These are phyloP conservation scores for Nitzschia sp. DNA, from an alignment of 108 stramenopile genomes.

Conservation along the genomic window DNA sequence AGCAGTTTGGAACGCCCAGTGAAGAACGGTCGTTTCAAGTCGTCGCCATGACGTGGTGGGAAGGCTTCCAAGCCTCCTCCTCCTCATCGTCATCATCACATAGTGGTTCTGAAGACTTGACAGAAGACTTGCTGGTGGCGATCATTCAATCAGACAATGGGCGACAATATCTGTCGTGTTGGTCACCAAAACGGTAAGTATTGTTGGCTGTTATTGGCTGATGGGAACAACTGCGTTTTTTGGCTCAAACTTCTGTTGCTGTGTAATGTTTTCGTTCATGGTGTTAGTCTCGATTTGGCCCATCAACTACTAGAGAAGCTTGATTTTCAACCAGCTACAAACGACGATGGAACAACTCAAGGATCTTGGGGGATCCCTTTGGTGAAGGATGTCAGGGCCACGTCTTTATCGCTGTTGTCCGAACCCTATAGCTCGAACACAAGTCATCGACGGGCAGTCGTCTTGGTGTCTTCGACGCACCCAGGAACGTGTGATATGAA, in stretches of 20 bases:
- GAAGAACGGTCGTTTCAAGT: slow-evolving; percentile 39
- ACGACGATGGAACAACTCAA: slow-evolving; percentile 13
- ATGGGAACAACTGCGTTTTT: neutral
- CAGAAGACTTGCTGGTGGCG: slow-evolving; percentile 36
- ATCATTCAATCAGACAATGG: slow-evolving; percentile 26
- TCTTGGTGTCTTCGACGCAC: slow-evolving; percentile 16
- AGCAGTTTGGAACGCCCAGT: slow-evolving; percentile 30
- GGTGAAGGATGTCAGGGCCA: slow-evolving; percentile 15
- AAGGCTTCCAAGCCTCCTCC: slow-evolving; percentile 8
- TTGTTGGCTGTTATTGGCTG: neutral
- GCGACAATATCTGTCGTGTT: slow-evolving; percentile 41
- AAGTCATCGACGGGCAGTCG: slow-evolving; percentile 20
- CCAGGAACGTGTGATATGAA: slow-evolving; percentile 12
- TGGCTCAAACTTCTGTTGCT: neutral
- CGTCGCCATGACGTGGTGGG: slow-evolving; percentile 48
- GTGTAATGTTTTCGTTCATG: slow-evolving; percentile 1
- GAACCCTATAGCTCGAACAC: slow-evolving; percentile 12
- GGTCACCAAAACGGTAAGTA: slow-evolving; percentile 40
- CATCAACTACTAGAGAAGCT: slow-evolving; percentile 31
- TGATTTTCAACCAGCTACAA: slow-evolving; percentile 4
- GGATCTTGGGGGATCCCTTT: slow-evolving; percentile 32
- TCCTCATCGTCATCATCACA: neutral
- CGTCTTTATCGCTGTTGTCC: slow-evolving; percentile 16
- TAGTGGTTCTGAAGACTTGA: slow-evolving; percentile 11
- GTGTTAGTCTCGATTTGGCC: slow-evolving; percentile 23